A percentile compares a stretch with the other conserved stretches of the same genome.
Conservation (phyloP, 139 green algal species). For the Pseudopediastrum boryanum region DNA sequence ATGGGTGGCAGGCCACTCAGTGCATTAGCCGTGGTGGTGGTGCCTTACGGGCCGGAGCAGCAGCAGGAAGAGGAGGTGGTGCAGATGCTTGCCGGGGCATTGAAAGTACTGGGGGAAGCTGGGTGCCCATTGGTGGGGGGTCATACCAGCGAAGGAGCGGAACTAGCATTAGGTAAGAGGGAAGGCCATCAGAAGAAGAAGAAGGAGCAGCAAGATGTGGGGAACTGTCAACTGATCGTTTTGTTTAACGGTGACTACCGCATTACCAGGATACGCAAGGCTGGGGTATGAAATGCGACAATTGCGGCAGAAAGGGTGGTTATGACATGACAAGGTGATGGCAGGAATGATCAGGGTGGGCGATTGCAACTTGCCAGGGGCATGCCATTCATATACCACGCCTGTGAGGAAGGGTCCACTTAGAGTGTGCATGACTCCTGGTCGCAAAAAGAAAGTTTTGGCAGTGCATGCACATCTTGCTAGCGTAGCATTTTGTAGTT, state of each 20-base stretch:
- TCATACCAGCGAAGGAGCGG: conserved; percentile 81
- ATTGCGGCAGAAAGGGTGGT: background rate
- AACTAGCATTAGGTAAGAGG: conserved; percentile 69
- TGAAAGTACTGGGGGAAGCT: conserved; percentile 53
- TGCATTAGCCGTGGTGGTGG: conserved; percentile 78
- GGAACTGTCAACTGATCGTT: no score
- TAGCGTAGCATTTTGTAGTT: no score
- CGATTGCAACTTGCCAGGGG: no score
- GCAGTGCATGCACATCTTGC: no score
- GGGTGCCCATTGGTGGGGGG: conserved; percentile 84
- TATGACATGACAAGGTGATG: background rate
- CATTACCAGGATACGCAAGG: background rate
- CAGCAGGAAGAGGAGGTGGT: conserved; percentile 79
- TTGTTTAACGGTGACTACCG: no score
- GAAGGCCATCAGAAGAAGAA: background rate
- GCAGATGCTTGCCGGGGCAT: conserved; percentile 81
- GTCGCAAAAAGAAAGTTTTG: no score
- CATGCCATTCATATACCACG: no score
- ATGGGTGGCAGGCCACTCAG: conserved; percentile 82
- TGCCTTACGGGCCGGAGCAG: conserved; percentile 62
- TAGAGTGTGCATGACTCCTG: no score
- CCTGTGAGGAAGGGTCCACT: no score
- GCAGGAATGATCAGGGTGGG: no score
- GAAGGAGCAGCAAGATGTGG: background rate
- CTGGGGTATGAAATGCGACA: background rate